Evolutionary conservation across 257 asterid species (phyloP), one percentile per base, ranked within the genome.

Genomic region (Mentha longifolia): DNA sequence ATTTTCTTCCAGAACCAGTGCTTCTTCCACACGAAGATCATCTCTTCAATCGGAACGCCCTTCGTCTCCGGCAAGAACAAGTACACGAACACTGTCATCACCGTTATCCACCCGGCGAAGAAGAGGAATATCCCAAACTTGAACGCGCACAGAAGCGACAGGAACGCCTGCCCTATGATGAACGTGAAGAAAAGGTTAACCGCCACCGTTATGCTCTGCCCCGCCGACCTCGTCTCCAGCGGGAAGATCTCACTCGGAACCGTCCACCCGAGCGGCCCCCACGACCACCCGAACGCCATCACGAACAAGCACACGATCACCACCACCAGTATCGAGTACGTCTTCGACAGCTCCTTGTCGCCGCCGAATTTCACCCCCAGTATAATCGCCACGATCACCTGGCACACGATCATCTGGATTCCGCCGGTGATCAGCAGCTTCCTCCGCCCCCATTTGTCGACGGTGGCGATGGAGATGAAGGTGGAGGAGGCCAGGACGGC

Each of bases 251-350:
- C 98, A n/a, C 98, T 92, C 12, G 98, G 98, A 37, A 92, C 90
- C 3, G 96, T 89, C 98, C 98, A 92, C 4, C 98, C 98, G 14
- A 92, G 77, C 0, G 93, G 93, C 3, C 98, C 98, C 98, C 96
- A 92, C 14, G 98, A 92, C 88, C 92, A 87, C 68, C 98, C 98
- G 72, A 89, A 92, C 3, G 95, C 96, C 25, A 76, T 69, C 3
- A 92, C 96, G 35, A 92, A 89, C 51, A 89, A 82, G 80, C 96
- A 92, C 74, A 89, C 79, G 7, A 87, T 57, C 39, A 79, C 81
- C 78, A 89, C 90, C 55, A 92, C 93, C 25, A 88, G 19, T n/a
- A 82, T 37, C 1, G 96, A 89, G 72, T 50, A 82, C 43, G 79
- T 67, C 81, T 85, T 88, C 1, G 96, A 72, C 0, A 89, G 91